phyloP scores from a whole-genome alignment of 805 yeast species.

The Yarrowia divulgata region DNA sequence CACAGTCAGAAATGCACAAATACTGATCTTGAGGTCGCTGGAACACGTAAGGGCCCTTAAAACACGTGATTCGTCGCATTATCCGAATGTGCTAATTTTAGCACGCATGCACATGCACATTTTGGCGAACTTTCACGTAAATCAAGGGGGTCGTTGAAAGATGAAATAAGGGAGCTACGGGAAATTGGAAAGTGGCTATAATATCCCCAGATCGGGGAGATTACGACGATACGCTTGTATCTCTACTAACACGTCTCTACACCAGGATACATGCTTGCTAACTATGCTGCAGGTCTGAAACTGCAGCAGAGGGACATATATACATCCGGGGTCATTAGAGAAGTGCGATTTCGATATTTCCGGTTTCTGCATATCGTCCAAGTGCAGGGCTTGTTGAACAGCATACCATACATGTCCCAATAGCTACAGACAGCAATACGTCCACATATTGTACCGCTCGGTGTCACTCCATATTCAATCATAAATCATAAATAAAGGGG shows the following conservation, averaged over 20 bases:
- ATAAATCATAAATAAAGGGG: no score
- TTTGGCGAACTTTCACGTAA: neutral
- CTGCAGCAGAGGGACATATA: neutral
- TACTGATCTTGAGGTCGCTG: no score
- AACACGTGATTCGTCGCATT: neutral
- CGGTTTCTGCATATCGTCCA: no score
- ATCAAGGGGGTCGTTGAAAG: neutral
- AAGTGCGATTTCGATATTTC: no score
- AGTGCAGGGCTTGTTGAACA: no score
- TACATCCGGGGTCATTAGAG: neutral
- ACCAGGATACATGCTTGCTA: neutral
- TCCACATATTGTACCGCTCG: no score
- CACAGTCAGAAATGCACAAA: no score
- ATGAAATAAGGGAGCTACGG: neutral
- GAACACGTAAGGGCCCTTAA: neutral
- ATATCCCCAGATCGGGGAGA: neutral
- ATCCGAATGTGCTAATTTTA: neutral
- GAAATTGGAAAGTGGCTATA: neutral
- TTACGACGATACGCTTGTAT: neutral
- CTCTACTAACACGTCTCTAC: no score
- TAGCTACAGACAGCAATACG: no score
- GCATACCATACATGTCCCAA: no score
- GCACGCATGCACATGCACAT: conserved; percentile 3
- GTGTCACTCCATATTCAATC: no score
- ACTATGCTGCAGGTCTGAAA: neutral